Base-by-base conservation (phyloP, 345 rosid genomes). In the Turnera subulata region DNA sequence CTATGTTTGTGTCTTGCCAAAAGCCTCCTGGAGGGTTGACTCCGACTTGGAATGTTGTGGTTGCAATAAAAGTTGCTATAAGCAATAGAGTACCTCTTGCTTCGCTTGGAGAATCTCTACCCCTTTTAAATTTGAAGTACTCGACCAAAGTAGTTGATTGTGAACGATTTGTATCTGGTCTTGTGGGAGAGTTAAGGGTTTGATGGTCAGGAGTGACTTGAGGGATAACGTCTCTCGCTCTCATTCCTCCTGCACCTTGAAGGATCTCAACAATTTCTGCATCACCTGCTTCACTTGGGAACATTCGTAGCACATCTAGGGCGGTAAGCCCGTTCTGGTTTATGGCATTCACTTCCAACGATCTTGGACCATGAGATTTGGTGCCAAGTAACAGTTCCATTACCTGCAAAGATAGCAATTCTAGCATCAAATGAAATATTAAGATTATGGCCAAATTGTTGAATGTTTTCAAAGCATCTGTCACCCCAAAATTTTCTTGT, bases 51-150 rank as follows among this genome's bases (percentile, higher is more conserved):
- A 74, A 84, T 15, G 82, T 75, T 18, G 82, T 74, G 1, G 82
- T 81, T 12, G 90, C 86, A 2, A 79, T 79, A 18, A 81, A 39
- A 38, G 71, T 64, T n/a, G 82, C 81, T n/a, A 79, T 70, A 42
- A 81, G 78, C 46, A 81, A 53, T 38, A 81, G 63, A 0, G 77
- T 66, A 48, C 70, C 65, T 10, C 78, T 76, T 6, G 84, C 72
- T 55, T 76, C 82, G 18, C 79, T 78, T 6, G 88, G 85, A 18
- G 86, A 73, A 56, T 81, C 84, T 79, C 84, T 76, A 5, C 73
- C 58, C 52, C 55, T 79, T 57, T 76, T 79, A 70, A 84, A 81
- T 63, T 78, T 79, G 73, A 81, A 84, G 73, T 75, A 84, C 46
- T 77, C 78, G 0, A 71, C 63, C 24, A 73, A 16, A 6, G 63